A percentile compares a stretch with the other conserved stretches of the same genome.
phyloP scores from a whole-genome alignment of 2,329 filamentous ascomycete genomes.

The Fusarium scirpi region DNA sequence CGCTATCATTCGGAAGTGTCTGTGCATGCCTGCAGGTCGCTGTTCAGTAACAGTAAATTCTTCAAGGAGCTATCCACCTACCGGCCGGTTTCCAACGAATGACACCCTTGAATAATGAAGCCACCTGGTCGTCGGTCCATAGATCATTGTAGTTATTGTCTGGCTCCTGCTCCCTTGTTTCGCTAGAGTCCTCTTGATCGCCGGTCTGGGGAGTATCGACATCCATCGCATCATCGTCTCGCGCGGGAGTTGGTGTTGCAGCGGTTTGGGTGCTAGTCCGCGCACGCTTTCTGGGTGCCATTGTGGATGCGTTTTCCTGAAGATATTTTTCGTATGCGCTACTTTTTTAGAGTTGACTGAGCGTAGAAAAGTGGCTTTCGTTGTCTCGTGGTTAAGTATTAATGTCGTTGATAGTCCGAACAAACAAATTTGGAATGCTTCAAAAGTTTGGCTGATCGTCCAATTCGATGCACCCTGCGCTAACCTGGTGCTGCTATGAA shows the following conservation, averaged over 20 bases:
- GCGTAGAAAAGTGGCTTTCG: neutral
- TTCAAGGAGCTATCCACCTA: slow-evolving; percentile 50
- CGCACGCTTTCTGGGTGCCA: slow-evolving; percentile 79
- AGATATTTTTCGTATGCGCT: neutral
- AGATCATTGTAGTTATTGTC: slow-evolving; percentile 66
- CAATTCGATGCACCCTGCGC: slow-evolving; percentile 3
- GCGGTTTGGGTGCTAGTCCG: slow-evolving; percentile 66
- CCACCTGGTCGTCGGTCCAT: slow-evolving; percentile 97
- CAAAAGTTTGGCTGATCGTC: slow-evolving; percentile 12
- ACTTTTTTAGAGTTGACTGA: neutral
- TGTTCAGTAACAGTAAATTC: slow-evolving; percentile 22
- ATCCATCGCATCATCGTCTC: slow-evolving; percentile 72
- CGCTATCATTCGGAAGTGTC: slow-evolving; percentile 91
- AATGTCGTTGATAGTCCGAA: neutral
- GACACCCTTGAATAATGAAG: slow-evolving; percentile 90
- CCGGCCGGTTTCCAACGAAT: slow-evolving; percentile 97
- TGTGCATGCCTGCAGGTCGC: slow-evolving; percentile 79
- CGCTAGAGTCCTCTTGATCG: slow-evolving; percentile 55
- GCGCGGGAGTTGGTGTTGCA: slow-evolving; percentile 66
- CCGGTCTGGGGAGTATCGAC: slow-evolving; percentile 67
- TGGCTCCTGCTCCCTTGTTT: slow-evolving; percentile 41
- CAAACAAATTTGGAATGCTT: slow-evolving; percentile 19
- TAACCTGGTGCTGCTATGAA: slow-evolving; percentile 17
- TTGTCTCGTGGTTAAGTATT: neutral
- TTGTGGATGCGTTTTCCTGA: slow-evolving; percentile 49